Percentiles rank a stretch among this genome's conserved stretches.
These are phyloP conservation scores for Fusarium sp. DNA, from an alignment of 2,329 filamentous ascomycete species.

Conservation along the genomic window DNA sequence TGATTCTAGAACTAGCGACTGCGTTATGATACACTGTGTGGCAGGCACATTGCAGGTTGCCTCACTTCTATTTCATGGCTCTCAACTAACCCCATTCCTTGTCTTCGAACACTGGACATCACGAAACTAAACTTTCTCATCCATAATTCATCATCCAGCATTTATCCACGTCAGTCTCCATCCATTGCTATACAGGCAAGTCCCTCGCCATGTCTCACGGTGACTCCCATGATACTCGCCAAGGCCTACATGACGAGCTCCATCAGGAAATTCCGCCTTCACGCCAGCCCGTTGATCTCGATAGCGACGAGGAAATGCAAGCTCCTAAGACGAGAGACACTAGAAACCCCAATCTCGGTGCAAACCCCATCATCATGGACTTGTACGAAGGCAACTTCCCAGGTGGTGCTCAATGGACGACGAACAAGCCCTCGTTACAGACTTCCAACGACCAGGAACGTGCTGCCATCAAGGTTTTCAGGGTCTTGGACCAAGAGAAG, in stretches of 20 bases:
- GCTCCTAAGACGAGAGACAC: constrained; percentile 21
- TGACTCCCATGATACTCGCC: constrained; percentile 37
- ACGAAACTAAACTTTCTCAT: neutral
- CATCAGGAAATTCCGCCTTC: constrained; percentile 34
- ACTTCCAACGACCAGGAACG: constrained; percentile 52
- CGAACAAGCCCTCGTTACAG: too few relatives aligned
- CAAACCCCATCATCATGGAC: constrained; percentile 51
- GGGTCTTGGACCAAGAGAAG: constrained; percentile 58
- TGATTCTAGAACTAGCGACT: neutral
- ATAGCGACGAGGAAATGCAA: constrained; percentile 25
- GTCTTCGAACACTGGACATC: neutral
- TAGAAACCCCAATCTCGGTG: constrained; percentile 47
- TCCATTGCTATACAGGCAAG: neutral
- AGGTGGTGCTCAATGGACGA: too few relatives aligned
- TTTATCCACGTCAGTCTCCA: neutral
- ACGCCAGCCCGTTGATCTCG: constrained; percentile 31
- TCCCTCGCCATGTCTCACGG: neutral
- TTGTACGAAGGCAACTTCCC: constrained; percentile 52
- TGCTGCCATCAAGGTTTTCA: constrained; percentile 60
- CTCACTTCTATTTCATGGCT: neutral
- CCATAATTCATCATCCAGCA: neutral
- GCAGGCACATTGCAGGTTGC: neutral
- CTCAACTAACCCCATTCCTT: neutral
- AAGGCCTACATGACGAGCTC: constrained; percentile 45
- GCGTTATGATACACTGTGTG: neutral